Base-by-base conservation (phyloP, 2,329 filamentous ascomycete species). In the Aspergillus floridensis region DNA sequence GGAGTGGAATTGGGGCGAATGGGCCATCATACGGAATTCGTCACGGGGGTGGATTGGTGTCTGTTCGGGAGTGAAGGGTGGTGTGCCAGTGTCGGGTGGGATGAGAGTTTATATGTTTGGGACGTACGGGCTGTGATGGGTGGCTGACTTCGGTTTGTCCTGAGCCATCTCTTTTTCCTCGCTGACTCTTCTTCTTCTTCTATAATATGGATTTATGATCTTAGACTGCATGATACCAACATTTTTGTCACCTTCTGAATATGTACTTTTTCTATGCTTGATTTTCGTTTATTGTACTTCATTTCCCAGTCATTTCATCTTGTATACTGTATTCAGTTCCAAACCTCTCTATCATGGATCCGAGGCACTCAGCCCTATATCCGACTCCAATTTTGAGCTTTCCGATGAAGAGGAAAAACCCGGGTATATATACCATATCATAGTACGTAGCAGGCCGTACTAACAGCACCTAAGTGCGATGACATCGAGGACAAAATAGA, bases 41-140 rank as follows among this genome's bases (percentile, higher is more conserved):
- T 90, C 10, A 96, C 92, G 3, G 95, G 95, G 7, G 90, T 98
- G 0, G 95, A 99, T 74, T 99, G 96, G 95, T 99, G 95, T 77
- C 77, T 99, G 49, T 99, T 99, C 75, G 95, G 95, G 4, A 89
- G 87, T 24, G 93, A 96, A 64, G 95, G 95, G 5, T 99, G 95
- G 95, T 93, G 93, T 66, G 93, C 95, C 2, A 96, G 91, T 63
- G 91, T 90, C 2, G 93, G 92, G 0, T 99, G 95, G 95, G 95
- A 99, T 70, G 92, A 97, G 79, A 84, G 87, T 67, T 84, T 99
- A 11, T 80, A 96, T 68, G 85, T 99, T 5, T 99, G 93, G 93
- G 95, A 99, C 79, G 90, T 93, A 44, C 87, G 86, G 67, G 82
- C 82, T 12, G 76, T 85, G 50, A 89, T 90, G 84, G 64, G 65